Evolutionary conservation across 2,329 filamentous ascomycete species (phyloP).

Genomic region (Verticillium nubilum): DNA sequence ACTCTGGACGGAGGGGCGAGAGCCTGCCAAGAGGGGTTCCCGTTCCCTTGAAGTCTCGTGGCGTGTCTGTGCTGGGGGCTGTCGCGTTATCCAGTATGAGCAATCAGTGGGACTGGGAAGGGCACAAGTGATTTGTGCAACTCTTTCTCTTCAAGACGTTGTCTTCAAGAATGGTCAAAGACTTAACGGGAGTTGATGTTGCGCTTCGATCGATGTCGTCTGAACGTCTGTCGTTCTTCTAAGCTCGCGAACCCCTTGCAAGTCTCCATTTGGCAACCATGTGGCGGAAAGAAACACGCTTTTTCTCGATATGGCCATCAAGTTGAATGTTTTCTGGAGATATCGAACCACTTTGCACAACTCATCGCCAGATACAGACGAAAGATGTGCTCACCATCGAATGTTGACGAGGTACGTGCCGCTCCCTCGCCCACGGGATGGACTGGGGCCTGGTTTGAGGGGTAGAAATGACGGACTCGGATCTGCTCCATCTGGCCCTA

Average conservation of each 20-base stretch:
- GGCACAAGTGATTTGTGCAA: not conserved
- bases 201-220: not conserved
- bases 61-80: not conserved
- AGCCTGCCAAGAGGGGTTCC: not conserved
- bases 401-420: constrained; percentile 12
- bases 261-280: constrained; percentile 5
- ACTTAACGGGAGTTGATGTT: not conserved
- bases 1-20: not conserved
- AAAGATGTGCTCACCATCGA: constrained; percentile 16
- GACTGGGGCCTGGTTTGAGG: not conserved
- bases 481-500: not conserved
- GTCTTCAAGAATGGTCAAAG: not conserved
- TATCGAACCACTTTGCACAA: constrained; percentile 20
- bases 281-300: constrained; percentile 8
- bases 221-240: not conserved
- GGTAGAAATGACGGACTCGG: not conserved
- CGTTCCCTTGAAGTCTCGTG: not conserved
- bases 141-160: not conserved
- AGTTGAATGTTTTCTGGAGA: constrained; percentile 15
- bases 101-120: not conserved
- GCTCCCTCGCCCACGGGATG: not conserved
- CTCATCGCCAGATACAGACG: constrained; percentile 15
- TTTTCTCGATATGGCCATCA: constrained; percentile 11
- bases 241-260: not conserved
- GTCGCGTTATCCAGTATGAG: not conserved